Evolutionary conservation across 305 asterid genomes (phyloP).

Genomic region (Fraxinus platypoda): DNA sequence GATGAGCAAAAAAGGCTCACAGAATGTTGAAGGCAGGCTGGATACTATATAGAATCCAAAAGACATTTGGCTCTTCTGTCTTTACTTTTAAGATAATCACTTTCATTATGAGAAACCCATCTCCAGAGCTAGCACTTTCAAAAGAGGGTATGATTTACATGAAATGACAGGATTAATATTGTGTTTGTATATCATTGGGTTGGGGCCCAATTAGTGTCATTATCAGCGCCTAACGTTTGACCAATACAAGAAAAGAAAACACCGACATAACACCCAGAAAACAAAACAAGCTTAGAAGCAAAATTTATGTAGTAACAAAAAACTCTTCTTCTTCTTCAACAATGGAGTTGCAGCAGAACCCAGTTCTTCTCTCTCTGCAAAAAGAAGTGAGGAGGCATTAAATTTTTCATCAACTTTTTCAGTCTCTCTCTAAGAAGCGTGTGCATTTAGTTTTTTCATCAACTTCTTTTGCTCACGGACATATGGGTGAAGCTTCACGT

Average conservation of each 20-base stretch:
- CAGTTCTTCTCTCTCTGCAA: background rate
- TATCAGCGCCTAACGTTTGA: slow-evolving; percentile 39
- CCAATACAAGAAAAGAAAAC: slow-evolving; percentile 14
- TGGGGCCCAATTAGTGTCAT: slow-evolving; percentile 41
- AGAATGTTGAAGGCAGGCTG: slow-evolving; percentile 24
- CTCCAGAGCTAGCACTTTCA: slow-evolving; percentile 40
- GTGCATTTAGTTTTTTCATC: slow-evolving; percentile 3
- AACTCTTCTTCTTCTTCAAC: background rate
- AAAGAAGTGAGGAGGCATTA: background rate
- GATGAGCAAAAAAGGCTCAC: slow-evolving; percentile 17
- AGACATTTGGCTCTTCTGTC: slow-evolving; percentile 26
- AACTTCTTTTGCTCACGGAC: background rate
- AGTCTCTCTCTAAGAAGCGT: background rate
- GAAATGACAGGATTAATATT: slow-evolving; percentile 16
- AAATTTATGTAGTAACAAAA: background rate
- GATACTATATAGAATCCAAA: slow-evolving; percentile 28
- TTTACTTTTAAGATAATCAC: slow-evolving; percentile 16
- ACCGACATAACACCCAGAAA: background rate
- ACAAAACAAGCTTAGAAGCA: background rate
- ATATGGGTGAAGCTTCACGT: background rate
- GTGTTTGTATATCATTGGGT: slow-evolving; percentile 19
- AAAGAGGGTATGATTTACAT: slow-evolving; percentile 21
- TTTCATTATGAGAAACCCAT: slow-evolving; percentile 8
- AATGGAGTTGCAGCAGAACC: background rate
- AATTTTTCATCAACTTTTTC: background rate